Conservation (phyloP, 2,329 filamentous ascomycete species). For the Aspergillus sp. region DNA sequence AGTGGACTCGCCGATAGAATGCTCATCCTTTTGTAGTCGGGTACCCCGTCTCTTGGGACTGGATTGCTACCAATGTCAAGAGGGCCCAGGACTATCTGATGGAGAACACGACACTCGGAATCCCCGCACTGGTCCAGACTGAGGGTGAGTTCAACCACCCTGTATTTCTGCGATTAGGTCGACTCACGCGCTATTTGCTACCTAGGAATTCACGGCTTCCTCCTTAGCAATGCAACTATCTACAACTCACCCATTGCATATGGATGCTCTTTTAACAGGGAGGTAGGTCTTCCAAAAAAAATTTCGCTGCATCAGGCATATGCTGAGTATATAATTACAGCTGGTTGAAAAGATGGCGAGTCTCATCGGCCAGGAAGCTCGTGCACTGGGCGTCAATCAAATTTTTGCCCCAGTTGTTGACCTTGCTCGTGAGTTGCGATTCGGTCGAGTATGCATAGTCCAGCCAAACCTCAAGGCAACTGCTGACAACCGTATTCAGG, state of each 20-base stretch:
- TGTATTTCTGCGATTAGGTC: background rate
- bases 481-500: conserved; percentile 13
- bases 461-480: too few relatives aligned
- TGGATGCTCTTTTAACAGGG: conserved; percentile 68
- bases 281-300: conserved; percentile 24
- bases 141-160: conserved; percentile 49
- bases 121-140: conserved; percentile 70
- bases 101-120: conserved; percentile 65
- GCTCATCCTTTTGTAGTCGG: conserved; percentile 49
- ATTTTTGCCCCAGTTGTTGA: conserved; percentile 70
- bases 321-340: conserved; percentile 8
- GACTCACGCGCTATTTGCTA: background rate
- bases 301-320: background rate
- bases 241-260: conserved; percentile 75
- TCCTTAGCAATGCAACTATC: conserved; percentile 70
- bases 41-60: conserved; percentile 62
- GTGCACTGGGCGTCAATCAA: conserved; percentile 68
- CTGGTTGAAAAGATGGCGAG: conserved; percentile 65
- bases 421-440: conserved; percentile 68
- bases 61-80: conserved; percentile 62
- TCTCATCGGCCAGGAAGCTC: conserved; percentile 63
- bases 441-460: conserved; percentile 52
- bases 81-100: conserved; percentile 66
- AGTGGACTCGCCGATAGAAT: background rate
- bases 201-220: conserved; percentile 62